phyloP scores from a whole-genome alignment of 139 green algal genomes.

The Closterium sp. region DNA sequence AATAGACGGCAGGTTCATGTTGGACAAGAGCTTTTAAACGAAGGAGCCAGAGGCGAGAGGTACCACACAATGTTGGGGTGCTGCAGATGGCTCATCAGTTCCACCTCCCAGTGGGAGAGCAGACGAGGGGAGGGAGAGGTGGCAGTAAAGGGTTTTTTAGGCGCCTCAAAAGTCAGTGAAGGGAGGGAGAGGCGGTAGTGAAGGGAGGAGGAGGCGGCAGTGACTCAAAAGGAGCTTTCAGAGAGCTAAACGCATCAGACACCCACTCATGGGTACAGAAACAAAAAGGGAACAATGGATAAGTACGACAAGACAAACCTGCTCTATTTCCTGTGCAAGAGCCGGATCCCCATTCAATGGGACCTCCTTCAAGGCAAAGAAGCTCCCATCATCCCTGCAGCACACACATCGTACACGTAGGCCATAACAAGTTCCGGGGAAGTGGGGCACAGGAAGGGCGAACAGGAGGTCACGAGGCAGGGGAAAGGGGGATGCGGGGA shows the following conservation, averaged over 20 bases:
- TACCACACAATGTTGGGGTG: constrained; percentile 95
- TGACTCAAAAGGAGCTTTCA: too few species aligned
- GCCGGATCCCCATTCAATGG: neutral
- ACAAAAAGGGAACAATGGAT: neutral
- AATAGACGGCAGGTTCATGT: too few species aligned
- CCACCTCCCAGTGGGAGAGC: constrained; percentile 68
- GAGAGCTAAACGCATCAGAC: too few species aligned
- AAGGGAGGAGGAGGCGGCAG: too few species aligned
- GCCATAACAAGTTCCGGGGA: neutral
- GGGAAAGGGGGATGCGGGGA: neutral
- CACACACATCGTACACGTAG: neutral
- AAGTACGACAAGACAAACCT: neutral
- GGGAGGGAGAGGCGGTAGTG: too few species aligned
- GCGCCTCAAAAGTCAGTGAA: too few species aligned
- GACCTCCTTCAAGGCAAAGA: neutral
- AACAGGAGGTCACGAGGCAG: too few species aligned
- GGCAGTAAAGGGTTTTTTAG: too few species aligned
- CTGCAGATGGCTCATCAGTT: constrained; percentile 73
- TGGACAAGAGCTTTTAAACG: too few species aligned
- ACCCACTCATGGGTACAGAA: neutral
- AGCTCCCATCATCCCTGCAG: neutral
- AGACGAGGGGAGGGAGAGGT: too few species aligned
- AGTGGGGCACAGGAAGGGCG: too few species aligned
- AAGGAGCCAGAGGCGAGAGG: too few species aligned
- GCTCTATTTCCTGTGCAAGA: neutral